Base-by-base conservation (phyloP, 1,139 yeast species). In the Geotrichum cucujoidarum region DNA sequence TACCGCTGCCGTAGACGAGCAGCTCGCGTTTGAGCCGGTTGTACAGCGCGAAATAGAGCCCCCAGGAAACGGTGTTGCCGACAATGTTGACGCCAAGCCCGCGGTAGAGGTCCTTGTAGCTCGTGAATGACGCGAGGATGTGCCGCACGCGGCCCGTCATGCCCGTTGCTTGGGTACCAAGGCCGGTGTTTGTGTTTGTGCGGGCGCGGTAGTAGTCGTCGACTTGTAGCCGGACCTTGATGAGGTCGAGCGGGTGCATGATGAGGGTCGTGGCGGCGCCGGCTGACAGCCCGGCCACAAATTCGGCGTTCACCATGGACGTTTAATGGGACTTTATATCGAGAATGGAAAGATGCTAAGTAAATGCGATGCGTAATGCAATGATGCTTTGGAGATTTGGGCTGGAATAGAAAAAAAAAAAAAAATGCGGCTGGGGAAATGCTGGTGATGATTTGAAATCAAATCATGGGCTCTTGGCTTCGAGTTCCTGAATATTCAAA, bases 51-150 rank as follows among this genome's bases (percentile, higher is more conserved):
- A 92, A 92, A 60, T 92, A 92, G 10, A 85, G 62, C 0, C 89
- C 86, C 97, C 98, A 92, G 0, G 95, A 94, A 0, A 81, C 63
- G 0, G 94, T 80, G 55, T 89, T 88, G 0, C 97, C 98, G 0
- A 86, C 49, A 2, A 90, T 60, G 60, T 90, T 92, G 1, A 95
- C 90, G 0, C 79, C 71, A 1, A 92, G 70, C 0, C 98, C 98
- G 49, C 97, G 73, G 60, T 92, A 92, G 1, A 75, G 56, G 52
- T 47, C 48, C 13, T 36, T 30, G 39, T 47, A 47, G 6, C 42
- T 34, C 1, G 31, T 24, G 25, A 47, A 41, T 10, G 42, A 22
- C 3, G 34, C 8, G 27, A 37, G n/a, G 27, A 47, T 47, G n/a
- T 42, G 34, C 6, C 20, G 17, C 14, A 46, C 5, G 25, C 41